Evolutionary conservation across 257 asterid species (phyloP).

Genomic region (Nicotiana benthamiana): DNA sequence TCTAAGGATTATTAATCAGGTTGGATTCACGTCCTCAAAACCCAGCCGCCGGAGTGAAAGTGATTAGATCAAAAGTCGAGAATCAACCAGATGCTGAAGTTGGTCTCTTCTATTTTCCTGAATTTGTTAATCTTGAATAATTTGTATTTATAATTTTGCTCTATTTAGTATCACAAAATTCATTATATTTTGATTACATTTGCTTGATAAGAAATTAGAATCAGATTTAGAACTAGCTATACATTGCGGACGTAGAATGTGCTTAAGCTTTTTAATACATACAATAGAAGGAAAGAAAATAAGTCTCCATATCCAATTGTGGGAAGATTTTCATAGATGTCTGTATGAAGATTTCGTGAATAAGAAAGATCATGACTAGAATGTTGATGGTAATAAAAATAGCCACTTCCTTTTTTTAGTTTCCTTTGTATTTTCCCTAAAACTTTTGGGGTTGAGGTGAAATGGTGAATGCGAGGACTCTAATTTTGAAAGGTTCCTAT

Average conservation of each 20-base stretch:
- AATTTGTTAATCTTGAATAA: slow-evolving; percentile 6
- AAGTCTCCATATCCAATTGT: not conserved
- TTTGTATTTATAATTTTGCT: not conserved
- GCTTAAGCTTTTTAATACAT: not conserved
- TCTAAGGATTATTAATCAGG: slow-evolving; percentile 10
- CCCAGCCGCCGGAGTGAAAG: slow-evolving; percentile 37
- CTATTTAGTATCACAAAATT: not conserved
- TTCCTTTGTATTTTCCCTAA: not conserved
- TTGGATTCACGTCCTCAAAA: slow-evolving; percentile 19
- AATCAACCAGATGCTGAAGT: not conserved
- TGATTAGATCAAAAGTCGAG: slow-evolving; percentile 8
- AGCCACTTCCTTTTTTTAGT: not conserved
- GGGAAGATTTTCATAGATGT: not conserved
- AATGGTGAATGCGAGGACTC: not conserved
- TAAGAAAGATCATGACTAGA: not conserved
- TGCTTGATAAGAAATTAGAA: not conserved
- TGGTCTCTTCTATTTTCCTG: not conserved
- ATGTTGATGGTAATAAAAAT: not conserved
- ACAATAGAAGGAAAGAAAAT: not conserved
- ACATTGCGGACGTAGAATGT: not conserved
- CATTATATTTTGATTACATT: not conserved
- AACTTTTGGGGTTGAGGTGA: not conserved
- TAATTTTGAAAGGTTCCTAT: not conserved
- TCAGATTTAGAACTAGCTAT: not conserved
- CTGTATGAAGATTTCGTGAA: not conserved